Base-by-base conservation (phyloP, 768 basidiomycete species). In the Kwoniella europaea region DNA sequence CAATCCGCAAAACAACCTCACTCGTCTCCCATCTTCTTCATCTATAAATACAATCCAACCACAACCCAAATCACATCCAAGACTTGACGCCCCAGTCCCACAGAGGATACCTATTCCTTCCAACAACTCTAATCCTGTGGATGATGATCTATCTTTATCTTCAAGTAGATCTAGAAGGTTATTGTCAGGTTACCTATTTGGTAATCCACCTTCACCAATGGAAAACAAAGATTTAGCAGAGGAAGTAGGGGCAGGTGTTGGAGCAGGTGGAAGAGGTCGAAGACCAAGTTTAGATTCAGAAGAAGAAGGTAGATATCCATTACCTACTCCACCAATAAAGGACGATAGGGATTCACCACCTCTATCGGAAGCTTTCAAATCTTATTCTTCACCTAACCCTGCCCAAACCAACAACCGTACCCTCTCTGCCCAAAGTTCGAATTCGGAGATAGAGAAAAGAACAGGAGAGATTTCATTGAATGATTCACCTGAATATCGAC, bases 141-240 rank as follows among this genome's bases (percentile, higher is more conserved):
- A 58, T 18, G 69, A 75, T 4, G 66, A 83, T 63, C 73, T 76
- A 7, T 61, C 71, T 3, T 61, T 79, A 43, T 79, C 77, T 10
- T 74, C 71, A 0, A 67, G 74, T 10, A 69, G 82, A 24, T 76
- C 75, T 2, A 68, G 75, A 18, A 71, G 78, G 0, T 63, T 83
- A 0, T 63, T 82, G 7, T 79, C 79, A 0, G 82, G 82, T 1
- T 83, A 83, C 63, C n/a, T 81, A 29, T 82, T 83, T 65, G 82
- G 82, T 5, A 71, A 77, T 42, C 77, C 77, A 2, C 74, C 71
- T 65, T 69, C 72, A 41, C 69, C 72, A 9, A 44, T 64, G 18
- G 63, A 42, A 15, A 13, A 10, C 43, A 57, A 29, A 7, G 15
- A 20, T 27, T 20, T 57, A 62, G 35, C 59, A 16, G 56, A 50